Conservation (phyloP, 306 rosid species). For the Notholithocarpus densiflorus region DNA sequence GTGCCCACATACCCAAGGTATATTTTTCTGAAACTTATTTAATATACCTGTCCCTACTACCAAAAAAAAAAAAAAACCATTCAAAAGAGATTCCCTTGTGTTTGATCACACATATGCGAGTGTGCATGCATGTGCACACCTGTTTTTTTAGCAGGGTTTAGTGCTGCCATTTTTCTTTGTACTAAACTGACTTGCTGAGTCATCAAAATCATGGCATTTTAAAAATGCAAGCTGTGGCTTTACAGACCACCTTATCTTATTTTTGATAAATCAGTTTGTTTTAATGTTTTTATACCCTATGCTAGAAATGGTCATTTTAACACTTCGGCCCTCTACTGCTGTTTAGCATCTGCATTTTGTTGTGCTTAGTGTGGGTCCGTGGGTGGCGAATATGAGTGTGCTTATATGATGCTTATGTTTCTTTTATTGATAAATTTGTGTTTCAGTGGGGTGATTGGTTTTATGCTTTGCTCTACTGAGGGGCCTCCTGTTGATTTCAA, state of each 20-base stretch:
- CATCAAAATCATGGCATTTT: no score
- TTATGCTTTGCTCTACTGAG: conserved; percentile 99
- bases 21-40: background rate
- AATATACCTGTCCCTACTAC: background rate
- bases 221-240: background rate
- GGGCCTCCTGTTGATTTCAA: conserved; percentile 89
- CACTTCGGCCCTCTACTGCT: background rate
- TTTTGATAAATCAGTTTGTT: background rate
- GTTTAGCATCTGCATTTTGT: background rate
- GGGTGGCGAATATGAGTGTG: background rate
- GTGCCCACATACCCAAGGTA: conserved; percentile 99
- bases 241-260: background rate
- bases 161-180: background rate
- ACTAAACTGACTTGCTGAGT: background rate
- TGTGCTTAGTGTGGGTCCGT: background rate
- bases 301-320: background rate
- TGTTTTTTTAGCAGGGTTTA: background rate
- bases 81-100: background rate
- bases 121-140: background rate
- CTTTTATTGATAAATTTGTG: conserved; percentile 6
- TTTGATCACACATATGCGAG: background rate
- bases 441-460: conserved; percentile 98
- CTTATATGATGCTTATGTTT: conserved; percentile 11
- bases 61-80: background rate
- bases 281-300: background rate